Percentiles rank a stretch among this genome's conserved stretches.
phyloP scores from a whole-genome alignment of 495 filamentous ascomycete species.

The Articulospora tetracladia region DNA sequence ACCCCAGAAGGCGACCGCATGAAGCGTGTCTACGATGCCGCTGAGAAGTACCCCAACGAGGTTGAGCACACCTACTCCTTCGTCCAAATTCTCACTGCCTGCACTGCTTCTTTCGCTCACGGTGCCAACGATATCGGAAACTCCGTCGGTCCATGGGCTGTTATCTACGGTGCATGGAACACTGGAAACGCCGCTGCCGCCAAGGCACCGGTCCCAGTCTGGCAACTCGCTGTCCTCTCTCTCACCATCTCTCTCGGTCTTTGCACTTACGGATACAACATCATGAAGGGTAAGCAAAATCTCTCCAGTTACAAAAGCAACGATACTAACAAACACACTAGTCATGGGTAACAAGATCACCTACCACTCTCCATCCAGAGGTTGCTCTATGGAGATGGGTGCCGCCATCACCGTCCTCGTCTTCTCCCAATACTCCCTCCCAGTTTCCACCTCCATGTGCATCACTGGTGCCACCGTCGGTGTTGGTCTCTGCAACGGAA shows the following conservation, averaged over 20 bases:
- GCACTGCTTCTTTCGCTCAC: slow-evolving; percentile 74
- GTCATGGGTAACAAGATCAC: slow-evolving; percentile 65
- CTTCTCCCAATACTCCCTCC: slow-evolving; percentile 54
- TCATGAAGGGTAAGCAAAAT: slow-evolving; percentile 48
- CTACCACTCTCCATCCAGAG: slow-evolving; percentile 62
- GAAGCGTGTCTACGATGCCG: slow-evolving; percentile 55
- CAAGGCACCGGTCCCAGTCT: slow-evolving; percentile 58
- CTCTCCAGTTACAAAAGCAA: background rate
- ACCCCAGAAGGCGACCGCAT: slow-evolving; percentile 66
- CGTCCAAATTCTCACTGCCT: slow-evolving; percentile 70
- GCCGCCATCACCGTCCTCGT: slow-evolving; percentile 65
- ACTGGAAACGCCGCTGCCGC: slow-evolving; percentile 37
- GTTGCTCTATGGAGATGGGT: slow-evolving; percentile 67
- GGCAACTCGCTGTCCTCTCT: slow-evolving; percentile 62
- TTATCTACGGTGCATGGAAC: slow-evolving; percentile 64
- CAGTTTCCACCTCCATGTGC: slow-evolving; percentile 58
- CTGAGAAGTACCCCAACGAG: slow-evolving; percentile 67
- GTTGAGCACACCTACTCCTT: slow-evolving; percentile 79
- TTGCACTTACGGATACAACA: slow-evolving; percentile 70
- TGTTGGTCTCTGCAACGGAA: slow-evolving; percentile 58
- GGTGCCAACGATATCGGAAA: slow-evolving; percentile 68
- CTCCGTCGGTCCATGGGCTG: slow-evolving; percentile 68
- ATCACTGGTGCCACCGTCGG: slow-evolving; percentile 59
- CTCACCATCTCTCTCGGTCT: slow-evolving; percentile 47
- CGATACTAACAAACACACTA: background rate